Evolutionary conservation across 2,329 filamentous ascomycete species (phyloP), one percentile per base, ranked within the genome.

Genomic region (Pestalotiopsis sp.): DNA sequence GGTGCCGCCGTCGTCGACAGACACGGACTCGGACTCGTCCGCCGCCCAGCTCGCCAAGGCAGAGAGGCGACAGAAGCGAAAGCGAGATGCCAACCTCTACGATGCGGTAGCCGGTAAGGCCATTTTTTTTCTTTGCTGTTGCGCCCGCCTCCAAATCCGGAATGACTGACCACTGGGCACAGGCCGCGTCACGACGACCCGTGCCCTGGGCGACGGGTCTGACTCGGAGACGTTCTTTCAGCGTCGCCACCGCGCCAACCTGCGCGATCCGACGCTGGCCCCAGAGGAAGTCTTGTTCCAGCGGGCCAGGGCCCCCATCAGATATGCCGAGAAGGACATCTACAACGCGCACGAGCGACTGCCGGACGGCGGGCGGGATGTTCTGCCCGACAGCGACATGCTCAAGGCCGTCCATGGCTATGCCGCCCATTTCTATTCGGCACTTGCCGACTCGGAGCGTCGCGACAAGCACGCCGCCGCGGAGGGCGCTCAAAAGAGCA

Each of bases 231-330:
- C 41, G n/a, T 17, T 65, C 20, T 52, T 45, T 27, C 61, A 60
- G 41, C 56, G 40, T 7, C 71, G 73, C 57, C 72, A 72, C 59
- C 71, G 45, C 75, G 72, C 65, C 72, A 75, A 38, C 31, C 71
- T 76, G 23, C 77, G 77, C 65, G 77, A 82, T 66, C 72, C 79
- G 5, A 76, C 75, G 9, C 80, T 92, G 4, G 84, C 90, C 2
- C 91, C 92, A 2, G 92, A 94, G 67, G 90, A 93, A 68, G 88
- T 91, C 1, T 85, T 95, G 4, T 94, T 93, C 78, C 88, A 88
- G 36, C 86, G 87, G 61, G 84, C 83, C 71, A 82, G 87, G 69
- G 92, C 92, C 1, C 92, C 92, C 2, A 80, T 84, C 23, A 89
- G 92, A 66, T 93, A 90, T 75, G 87, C 87, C 67, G 92, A 94